phyloP scores from a whole-genome alignment of 108 stramenopile genomes.

The Mediolabrus comicus region DNA sequence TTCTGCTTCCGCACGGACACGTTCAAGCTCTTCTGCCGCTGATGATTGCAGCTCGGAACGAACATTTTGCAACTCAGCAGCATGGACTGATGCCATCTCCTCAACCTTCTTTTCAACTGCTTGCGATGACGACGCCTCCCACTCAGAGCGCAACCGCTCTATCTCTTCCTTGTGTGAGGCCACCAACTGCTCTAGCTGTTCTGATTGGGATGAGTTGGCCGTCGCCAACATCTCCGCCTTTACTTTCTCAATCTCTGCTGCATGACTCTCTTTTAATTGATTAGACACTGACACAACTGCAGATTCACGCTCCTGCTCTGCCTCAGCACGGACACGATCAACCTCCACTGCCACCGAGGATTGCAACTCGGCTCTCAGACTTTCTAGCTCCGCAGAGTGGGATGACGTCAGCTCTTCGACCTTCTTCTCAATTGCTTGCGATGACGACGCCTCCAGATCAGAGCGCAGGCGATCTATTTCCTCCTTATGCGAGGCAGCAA shows the following conservation, averaged over 20 bases:
- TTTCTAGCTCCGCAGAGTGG: conserved; percentile 40
- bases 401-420: too few species aligned
- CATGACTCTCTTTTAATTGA: conserved; percentile 7
- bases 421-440: too few species aligned
- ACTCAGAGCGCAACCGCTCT: too few species aligned
- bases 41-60: not conserved
- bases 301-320: conserved; percentile 4
- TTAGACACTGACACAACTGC: conserved; percentile 1
- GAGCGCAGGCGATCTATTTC: conserved; percentile 8
- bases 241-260: conserved; percentile 4
- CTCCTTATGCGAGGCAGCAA: conserved; percentile 18
- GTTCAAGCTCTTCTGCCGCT: not conserved
- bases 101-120: conserved; percentile 1
- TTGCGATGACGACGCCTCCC: too few species aligned
- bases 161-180: too few species aligned
- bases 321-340: conserved; percentile 10
- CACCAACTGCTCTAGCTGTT: too few species aligned
- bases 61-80: not conserved
- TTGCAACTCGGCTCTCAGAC: conserved; percentile 15
- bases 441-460: not conserved
- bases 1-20: too few species aligned
- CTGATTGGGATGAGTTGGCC: not conserved
- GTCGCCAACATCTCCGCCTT: not conserved
- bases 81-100: not conserved
- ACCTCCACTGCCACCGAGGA: conserved; percentile 20